These are phyloP conservation scores for Yamadazyma olivae DNA, from an alignment of 805 yeast species.

Conservation along the genomic window DNA sequence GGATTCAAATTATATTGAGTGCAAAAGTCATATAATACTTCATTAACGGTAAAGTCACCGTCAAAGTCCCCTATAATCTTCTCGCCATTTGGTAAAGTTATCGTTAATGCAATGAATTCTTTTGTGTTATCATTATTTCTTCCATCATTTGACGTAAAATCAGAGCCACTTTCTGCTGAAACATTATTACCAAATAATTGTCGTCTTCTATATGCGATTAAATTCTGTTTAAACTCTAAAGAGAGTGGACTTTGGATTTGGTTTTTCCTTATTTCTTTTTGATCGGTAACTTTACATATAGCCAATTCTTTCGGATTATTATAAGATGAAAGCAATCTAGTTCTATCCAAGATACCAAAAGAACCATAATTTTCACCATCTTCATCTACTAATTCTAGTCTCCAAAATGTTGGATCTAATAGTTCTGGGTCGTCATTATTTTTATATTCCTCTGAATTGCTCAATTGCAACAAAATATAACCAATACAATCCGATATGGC, in stretches of 20 bases:
- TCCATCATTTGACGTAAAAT: conserved; percentile 7
- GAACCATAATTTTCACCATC: conserved; percentile 93
- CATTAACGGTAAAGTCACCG: conserved; percentile 17
- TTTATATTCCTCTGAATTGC: conserved; percentile 19
- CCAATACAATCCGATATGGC: conserved; percentile 41
- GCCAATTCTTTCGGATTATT: conserved; percentile 80
- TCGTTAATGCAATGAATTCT: conserved; percentile 6
- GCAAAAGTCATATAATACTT: conserved; percentile 26
- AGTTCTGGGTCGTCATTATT: conserved; percentile 3
- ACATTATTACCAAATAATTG: neutral
- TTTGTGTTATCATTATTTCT: conserved; percentile 2
- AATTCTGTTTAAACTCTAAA: conserved; percentile 29
- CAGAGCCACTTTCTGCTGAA: neutral
- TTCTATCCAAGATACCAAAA: conserved; percentile 82
- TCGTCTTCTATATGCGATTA: conserved; percentile 10
- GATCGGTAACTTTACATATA: conserved; percentile 55
- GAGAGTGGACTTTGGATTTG: conserved; percentile 56
- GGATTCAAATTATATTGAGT: conserved; percentile 24
- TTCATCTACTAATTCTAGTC: conserved; percentile 81
- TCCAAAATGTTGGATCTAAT: conserved; percentile 66
- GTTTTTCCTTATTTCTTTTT: conserved; percentile 42
- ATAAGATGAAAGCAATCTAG: conserved; percentile 62
- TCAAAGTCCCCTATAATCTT: conserved; percentile 4
- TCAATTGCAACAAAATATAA: conserved; percentile 28
- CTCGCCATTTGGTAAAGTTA: conserved; percentile 8